Evolutionary conservation across 768 basidiomycete species (phyloP), one percentile per base, ranked within the genome.

Genomic region (Lactarius akahatsu): DNA sequence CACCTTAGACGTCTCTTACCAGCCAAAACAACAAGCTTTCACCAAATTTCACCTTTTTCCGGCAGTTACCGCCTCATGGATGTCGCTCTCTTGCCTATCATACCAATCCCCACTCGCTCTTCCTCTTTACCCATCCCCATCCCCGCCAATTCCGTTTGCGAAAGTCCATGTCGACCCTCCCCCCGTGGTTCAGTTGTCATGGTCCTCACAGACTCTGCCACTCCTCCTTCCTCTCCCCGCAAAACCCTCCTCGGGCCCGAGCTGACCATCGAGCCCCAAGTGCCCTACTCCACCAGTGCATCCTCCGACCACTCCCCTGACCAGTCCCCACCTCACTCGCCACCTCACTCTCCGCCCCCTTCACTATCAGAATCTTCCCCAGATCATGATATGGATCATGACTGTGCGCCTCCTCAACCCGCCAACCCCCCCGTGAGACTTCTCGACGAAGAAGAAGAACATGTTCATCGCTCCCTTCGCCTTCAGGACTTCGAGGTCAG

Each of bases 401-500:
- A 67, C 52, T 66, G 68, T 26, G 56, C 20, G 16, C 62, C 54
- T n/a, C 57, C 59, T 61, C 77, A 18, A 26, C 62, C 70, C 13
- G 13, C 57, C 20, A 62, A 78, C 34, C 80, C 80, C n/a, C 85
- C 88, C 3, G 78, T 80, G 26, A 80, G 86, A 64, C 78, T 86
- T 52, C 78, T 92, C 13, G 89, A 91, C 72, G 87, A 92, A 67
- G 89, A 92, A 71, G 77, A 81, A 71, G 85, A 86, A 45, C 89
- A 87, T 71, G 77, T 91, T 3, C 71, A 76, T 80, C 84, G 89
- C 20, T 70, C 76, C 23, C 78, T 92, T 64, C 86, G 81, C 67
- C 76, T 94, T 60, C 87, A 87, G 6, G 90, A 92, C 74, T 93
- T 94, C 69, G 90, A 93, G 75, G 87, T 92, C 61, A 84, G 87